Evolutionary conservation across 2,329 filamentous ascomycete species (phyloP).

Genomic region (Pseudogymnoascus sp.): DNA sequence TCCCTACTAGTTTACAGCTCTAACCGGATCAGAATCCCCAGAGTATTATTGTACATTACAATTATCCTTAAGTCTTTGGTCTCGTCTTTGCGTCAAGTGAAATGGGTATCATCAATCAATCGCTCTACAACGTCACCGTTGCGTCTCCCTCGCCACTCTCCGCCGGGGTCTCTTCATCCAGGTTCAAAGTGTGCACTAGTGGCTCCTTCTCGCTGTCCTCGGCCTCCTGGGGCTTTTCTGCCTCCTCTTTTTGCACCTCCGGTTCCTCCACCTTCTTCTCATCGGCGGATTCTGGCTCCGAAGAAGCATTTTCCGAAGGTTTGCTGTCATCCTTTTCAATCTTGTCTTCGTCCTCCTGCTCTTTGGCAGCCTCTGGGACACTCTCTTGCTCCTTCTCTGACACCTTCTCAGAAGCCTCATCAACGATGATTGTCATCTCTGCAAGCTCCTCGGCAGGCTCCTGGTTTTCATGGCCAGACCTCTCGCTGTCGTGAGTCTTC

Average conservation of each 20-base stretch:
- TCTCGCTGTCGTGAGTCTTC: not conserved
- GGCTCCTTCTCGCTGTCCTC: constrained; percentile 20
- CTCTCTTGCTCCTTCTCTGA: constrained; percentile 21
- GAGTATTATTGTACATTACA: constrained; percentile 9
- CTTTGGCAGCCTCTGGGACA: constrained; percentile 6
- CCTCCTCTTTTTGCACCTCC: constrained; percentile 19
- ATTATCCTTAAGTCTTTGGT: constrained; percentile 9
- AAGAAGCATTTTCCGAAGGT: constrained; percentile 11
- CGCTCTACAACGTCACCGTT: constrained; percentile 6
- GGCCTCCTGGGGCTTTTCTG: constrained; percentile 17
- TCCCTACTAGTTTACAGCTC: constrained; percentile 3
- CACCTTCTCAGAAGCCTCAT: constrained; percentile 19
- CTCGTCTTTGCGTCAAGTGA: constrained; percentile 8
- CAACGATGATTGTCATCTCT: constrained; percentile 12
- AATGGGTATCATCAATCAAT: constrained; percentile 9
- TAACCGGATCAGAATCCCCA: constrained; percentile 8
- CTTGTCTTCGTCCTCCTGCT: constrained; percentile 13
- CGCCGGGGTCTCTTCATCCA: not conserved
- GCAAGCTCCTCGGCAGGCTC: constrained; percentile 9
- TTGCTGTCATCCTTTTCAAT: constrained; percentile 12
- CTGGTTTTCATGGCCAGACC: constrained; percentile 25
- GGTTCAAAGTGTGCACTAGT: constrained; percentile 1
- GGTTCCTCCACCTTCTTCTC: constrained; percentile 15
- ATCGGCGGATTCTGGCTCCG: constrained; percentile 3
- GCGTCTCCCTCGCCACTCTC: not conserved